Evolutionary conservation across 306 rosid species (phyloP).

Genomic region (Vigna reflexopilosa): DNA sequence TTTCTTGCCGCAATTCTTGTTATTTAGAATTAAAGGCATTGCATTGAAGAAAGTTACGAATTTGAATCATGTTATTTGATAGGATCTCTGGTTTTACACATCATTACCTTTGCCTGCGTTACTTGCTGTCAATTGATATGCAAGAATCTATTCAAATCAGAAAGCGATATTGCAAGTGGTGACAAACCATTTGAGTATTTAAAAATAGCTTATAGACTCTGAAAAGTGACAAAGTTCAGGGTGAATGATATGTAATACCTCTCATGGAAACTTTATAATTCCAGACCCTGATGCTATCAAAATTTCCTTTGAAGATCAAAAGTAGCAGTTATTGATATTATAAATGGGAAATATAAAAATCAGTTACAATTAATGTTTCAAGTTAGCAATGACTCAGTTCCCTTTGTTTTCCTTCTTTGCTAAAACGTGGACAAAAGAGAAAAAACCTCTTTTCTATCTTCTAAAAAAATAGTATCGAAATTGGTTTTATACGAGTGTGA

Average conservation of each 20-base stretch:
- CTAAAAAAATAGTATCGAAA: background rate
- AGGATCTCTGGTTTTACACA: constrained; percentile 15
- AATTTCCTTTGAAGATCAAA: constrained; percentile 4
- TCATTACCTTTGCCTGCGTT: constrained; percentile 1
- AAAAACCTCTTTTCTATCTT: constrained; percentile 26
- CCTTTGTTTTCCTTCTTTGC: background rate
- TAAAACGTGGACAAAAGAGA: constrained; percentile 35
- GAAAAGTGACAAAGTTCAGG: background rate
- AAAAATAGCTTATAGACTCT: background rate
- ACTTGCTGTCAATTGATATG: constrained; percentile 8
- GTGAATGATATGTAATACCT: background rate
- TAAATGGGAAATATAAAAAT: background rate
- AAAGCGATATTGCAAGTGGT: background rate
- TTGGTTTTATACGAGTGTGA: constrained; percentile 39
- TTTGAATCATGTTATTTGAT: constrained; percentile 8
- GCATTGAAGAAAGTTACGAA: background rate
- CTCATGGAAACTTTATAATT: background rate
- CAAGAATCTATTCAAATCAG: constrained; percentile 26
- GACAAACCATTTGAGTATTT: constrained; percentile 20
- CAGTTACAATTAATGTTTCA: background rate
- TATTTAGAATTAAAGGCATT: constrained; percentile 9
- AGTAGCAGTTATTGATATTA: background rate
- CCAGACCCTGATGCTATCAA: constrained; percentile 1
- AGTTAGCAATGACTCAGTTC: constrained; percentile 19
- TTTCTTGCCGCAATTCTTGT: constrained; percentile 19